phyloP scores from a whole-genome alignment of 2,329 filamentous ascomycete genomes.

The Calonectria montana region DNA sequence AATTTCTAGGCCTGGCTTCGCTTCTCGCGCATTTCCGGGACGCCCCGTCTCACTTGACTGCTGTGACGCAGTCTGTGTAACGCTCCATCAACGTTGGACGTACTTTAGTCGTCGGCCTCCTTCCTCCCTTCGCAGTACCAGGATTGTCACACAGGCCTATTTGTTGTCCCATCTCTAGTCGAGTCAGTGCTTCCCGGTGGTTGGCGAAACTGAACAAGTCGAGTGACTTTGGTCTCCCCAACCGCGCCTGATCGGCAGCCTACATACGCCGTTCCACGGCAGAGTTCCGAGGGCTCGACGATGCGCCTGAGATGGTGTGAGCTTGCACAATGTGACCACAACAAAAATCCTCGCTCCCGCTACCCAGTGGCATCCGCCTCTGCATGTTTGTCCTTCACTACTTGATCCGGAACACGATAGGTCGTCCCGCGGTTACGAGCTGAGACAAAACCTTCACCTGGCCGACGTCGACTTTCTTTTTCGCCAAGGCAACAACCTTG shows the following conservation, averaged over 20 bases:
- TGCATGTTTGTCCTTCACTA: neutral
- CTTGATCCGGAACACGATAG: neutral
- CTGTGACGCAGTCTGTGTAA: slow-evolving; percentile 9
- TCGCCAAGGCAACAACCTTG: neutral
- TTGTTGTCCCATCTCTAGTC: neutral
- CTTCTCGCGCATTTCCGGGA: slow-evolving; percentile 5
- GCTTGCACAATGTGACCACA: slow-evolving; percentile 1
- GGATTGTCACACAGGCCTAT: neutral
- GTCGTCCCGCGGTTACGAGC: neutral
- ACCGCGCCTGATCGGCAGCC: slow-evolving; percentile 14
- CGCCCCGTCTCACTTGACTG: slow-evolving; percentile 4
- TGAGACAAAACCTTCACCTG: neutral
- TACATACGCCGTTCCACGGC: slow-evolving; percentile 1
- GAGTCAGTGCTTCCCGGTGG: neutral
- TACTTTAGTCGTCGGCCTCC: neutral
- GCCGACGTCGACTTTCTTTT: neutral
- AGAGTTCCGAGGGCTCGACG: slow-evolving; percentile 7
- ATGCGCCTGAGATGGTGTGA: slow-evolving; percentile 5
- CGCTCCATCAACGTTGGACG: slow-evolving; percentile 12
- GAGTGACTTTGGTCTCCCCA: slow-evolving; percentile 7
- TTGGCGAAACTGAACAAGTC: neutral
- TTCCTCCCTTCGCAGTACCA: neutral
- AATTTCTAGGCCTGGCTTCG: neutral
- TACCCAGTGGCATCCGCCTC: neutral
- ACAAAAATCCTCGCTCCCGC: neutral